phyloP scores from a whole-genome alignment of 108 stramenopile genomes.

The Discostella pseudostelligera region DNA sequence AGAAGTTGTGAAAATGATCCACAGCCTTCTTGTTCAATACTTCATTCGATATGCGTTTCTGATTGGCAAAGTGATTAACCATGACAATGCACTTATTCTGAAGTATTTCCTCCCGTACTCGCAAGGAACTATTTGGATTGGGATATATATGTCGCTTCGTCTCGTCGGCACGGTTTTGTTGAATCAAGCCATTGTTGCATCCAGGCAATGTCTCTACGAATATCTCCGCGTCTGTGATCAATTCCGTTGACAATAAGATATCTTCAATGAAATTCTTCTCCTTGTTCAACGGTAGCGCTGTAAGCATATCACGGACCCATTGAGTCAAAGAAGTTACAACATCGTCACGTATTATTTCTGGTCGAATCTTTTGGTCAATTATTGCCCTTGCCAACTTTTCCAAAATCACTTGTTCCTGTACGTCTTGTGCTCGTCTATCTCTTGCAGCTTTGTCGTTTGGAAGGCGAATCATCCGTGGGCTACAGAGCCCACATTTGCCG shows the following conservation, averaged over 20 bases:
- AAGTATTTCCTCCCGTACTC: constrained; percentile 27
- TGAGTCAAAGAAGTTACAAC: not conserved
- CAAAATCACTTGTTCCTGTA: not conserved
- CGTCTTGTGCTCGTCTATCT: not conserved
- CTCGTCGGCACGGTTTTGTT: constrained; percentile 32
- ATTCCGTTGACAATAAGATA: constrained; percentile 22
- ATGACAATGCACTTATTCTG: constrained; percentile 23
- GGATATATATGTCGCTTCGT: constrained; percentile 31
- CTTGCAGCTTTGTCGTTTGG: not conserved
- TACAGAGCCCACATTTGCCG: too few relatives aligned
- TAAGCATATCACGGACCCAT: constrained; percentile 25
- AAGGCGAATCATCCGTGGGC: constrained; percentile 2
- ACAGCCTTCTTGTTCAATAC: constrained; percentile 23
- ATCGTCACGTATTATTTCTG: constrained; percentile 21
- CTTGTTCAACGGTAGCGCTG: constrained; percentile 38
- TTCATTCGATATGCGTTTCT: constrained; percentile 15
- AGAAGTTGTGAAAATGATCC: constrained; percentile 34
- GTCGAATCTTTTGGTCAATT: constrained; percentile 34
- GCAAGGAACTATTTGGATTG: constrained; percentile 1
- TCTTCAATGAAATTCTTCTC: constrained; percentile 25
- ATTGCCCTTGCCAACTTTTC: not conserved
- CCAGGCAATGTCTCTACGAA: constrained; percentile 24
- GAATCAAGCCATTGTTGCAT: constrained; percentile 12
- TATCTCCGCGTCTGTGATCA: constrained; percentile 37
- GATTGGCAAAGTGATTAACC: constrained; percentile 29